A percentile compares a stretch with the other conserved stretches of the same genome.
Conservation (phyloP, 352 stramenopile species). For the Globisporangium canariense region DNA sequence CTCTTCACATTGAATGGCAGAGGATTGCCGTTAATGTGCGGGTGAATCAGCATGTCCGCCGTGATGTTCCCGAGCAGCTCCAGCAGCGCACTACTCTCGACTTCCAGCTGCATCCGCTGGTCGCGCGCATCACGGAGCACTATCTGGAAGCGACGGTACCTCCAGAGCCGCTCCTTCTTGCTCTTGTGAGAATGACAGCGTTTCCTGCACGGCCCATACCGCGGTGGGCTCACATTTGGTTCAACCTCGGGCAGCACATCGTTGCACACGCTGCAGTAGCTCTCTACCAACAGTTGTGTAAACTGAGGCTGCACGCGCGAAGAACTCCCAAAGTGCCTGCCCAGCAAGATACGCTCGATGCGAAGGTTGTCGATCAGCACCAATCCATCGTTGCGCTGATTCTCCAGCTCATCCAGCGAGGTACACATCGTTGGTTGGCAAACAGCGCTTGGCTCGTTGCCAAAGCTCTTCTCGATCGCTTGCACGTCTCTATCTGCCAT, state of each 20-base stretch:
- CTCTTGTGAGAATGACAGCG: constrained; percentile 26
- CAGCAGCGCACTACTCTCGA: constrained; percentile 23
- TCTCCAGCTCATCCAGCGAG: constrained; percentile 35
- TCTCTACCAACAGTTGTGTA: constrained; percentile 33
- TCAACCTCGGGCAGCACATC: constrained; percentile 30
- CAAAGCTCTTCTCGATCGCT: constrained; percentile 23
- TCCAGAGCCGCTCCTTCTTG: constrained; percentile 27
- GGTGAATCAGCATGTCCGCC: constrained; percentile 31
- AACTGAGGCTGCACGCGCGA: constrained; percentile 28
- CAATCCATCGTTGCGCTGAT: constrained; percentile 13
- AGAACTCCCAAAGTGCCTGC: constrained; percentile 24
- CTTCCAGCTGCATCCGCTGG: constrained; percentile 33
- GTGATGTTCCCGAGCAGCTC: constrained; percentile 51
- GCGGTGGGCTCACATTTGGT: constrained; percentile 14
- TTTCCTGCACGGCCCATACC: constrained; percentile 37
- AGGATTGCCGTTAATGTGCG: not conserved
- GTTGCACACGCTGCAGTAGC: constrained; percentile 43
- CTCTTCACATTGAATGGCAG: constrained; percentile 21
- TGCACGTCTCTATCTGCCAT: constrained; percentile 20
- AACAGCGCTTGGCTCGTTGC: not conserved
- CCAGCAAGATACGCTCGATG: constrained; percentile 42
- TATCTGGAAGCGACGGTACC: constrained; percentile 45
- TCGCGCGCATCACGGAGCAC: constrained; percentile 34
- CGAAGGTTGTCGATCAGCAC: constrained; percentile 37
- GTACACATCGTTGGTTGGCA: constrained; percentile 16